A percentile compares a stretch with the other conserved stretches of the same genome.
phyloP scores from a whole-genome alignment of 768 basidiomycete species.

The Daedaleopsis sinensis region DNA sequence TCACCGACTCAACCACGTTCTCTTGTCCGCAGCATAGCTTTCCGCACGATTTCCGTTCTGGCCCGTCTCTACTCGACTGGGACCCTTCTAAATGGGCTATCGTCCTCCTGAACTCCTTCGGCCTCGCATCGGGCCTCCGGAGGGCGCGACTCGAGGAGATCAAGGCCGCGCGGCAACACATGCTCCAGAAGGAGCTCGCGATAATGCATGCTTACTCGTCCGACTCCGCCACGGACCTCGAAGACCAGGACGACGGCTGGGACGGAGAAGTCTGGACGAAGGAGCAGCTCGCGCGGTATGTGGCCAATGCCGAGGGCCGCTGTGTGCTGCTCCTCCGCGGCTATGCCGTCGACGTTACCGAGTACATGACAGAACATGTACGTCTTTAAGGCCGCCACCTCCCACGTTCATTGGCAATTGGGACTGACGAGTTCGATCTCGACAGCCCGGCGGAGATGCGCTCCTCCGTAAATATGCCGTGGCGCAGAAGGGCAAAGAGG shows the following conservation, averaged over 20 bases:
- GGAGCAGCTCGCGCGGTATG: constrained; percentile 40
- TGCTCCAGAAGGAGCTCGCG: constrained; percentile 43
- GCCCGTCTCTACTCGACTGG: constrained; percentile 63
- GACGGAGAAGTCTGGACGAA: constrained; percentile 45
- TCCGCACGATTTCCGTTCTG: constrained; percentile 78
- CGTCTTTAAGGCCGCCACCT: constrained; percentile 30
- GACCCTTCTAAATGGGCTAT: constrained; percentile 86
- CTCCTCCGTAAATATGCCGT: constrained; percentile 56
- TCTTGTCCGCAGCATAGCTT: constrained; percentile 60
- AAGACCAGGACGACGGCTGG: constrained; percentile 33
- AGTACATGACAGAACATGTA: constrained; percentile 70
- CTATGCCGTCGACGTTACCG: constrained; percentile 61
- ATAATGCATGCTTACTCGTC: constrained; percentile 7
- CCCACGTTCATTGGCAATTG: neutral
- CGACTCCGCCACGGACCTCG: constrained; percentile 8
- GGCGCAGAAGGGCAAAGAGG: constrained; percentile 18
- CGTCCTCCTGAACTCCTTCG: constrained; percentile 48
- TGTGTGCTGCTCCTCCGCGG: constrained; percentile 63
- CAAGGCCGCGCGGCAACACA: constrained; percentile 47
- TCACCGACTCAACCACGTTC: neutral
- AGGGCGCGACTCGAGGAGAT: constrained; percentile 54
- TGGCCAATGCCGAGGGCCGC: constrained; percentile 26
- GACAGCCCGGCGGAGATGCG: constrained; percentile 63
- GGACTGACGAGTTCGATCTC: constrained; percentile 1
- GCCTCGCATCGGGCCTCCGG: constrained; percentile 51